A percentile compares a stretch with the other conserved stretches of the same genome.
Conservation (phyloP, 2,329 filamentous ascomycete species). For the Colletotrichum gigasporum region DNA sequence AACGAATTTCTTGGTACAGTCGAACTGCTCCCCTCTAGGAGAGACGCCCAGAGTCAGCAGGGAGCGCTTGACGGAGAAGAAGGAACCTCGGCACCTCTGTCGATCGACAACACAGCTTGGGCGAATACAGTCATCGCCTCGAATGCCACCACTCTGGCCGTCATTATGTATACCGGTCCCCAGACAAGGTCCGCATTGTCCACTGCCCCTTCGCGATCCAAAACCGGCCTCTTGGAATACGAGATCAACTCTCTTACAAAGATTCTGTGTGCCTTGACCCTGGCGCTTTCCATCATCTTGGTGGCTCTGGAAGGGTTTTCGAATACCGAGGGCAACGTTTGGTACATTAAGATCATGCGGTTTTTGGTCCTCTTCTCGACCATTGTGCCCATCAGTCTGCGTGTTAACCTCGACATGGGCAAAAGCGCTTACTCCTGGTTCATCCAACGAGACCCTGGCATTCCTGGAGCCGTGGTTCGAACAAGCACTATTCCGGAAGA, state of each 20-base stretch:
- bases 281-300: conserved; percentile 85
- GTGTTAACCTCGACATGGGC: conserved; percentile 96
- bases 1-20: conserved; percentile 95
- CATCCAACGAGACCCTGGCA: conserved; percentile 90
- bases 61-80: conserved; percentile 44
- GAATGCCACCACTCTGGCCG: conserved; percentile 86
- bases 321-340: conserved; percentile 71
- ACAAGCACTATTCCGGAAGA: conserved; percentile 99
- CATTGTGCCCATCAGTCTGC: conserved; percentile 95
- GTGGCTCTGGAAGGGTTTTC: conserved; percentile 88
- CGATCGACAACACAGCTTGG: conserved; percentile 98
- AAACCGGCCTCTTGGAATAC: conserved; percentile 91
- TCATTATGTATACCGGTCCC: conserved; percentile 92
- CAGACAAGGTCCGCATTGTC: conserved; percentile 95
- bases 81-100: conserved; percentile 75
- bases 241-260: conserved; percentile 98
- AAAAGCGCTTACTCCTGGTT: conserved; percentile 97
- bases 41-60: conserved; percentile 56
- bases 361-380: conserved; percentile 99
- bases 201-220: conserved; percentile 90
- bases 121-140: conserved; percentile 97
- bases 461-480: conserved; percentile 90
- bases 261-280: conserved; percentile 89
- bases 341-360: conserved; percentile 98
- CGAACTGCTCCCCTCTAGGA: conserved; percentile 71